Percentiles rank a stretch among this genome's conserved stretches.
Conservation (phyloP, 495 filamentous ascomycete species). For the Acidomyces sp. region DNA sequence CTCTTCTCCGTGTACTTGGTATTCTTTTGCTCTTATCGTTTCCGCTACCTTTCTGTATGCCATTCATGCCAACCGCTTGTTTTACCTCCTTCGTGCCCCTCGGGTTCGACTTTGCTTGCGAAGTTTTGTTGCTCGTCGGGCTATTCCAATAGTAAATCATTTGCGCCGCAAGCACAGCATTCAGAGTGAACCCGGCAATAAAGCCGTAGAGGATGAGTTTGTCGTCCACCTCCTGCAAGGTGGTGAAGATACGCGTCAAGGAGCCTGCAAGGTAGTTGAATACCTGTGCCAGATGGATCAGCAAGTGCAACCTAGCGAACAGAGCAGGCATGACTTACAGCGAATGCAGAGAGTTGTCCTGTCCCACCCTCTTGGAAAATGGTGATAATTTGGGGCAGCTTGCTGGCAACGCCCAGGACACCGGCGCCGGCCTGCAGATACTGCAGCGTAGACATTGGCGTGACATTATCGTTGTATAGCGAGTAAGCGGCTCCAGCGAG, state of each 20-base stretch:
- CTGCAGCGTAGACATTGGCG: conserved; percentile 54
- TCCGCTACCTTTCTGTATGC: conserved; percentile 3
- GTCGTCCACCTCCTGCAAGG: conserved; percentile 89
- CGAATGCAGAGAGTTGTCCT: conserved; percentile 90
- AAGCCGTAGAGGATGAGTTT: conserved; percentile 89
- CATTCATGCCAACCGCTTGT: conserved; percentile 6
- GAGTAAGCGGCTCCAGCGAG: conserved; percentile 54
- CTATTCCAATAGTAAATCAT: conserved; percentile 97
- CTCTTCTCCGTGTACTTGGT: conserved; percentile 19
- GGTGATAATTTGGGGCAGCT: conserved; percentile 78
- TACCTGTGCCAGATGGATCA: conserved; percentile 44
- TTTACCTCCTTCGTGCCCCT: conserved; percentile 10
- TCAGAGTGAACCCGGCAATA: conserved; percentile 75
- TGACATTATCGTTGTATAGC: conserved; percentile 49
- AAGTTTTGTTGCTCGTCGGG: conserved; percentile 39
- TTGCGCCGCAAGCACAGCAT: conserved; percentile 72
- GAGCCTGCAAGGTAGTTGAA: conserved; percentile 94
- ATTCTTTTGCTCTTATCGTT: conserved; percentile 8
- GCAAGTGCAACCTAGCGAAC: neutral
- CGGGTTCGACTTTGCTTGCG: conserved; percentile 18
- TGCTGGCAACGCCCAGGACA: conserved; percentile 68
- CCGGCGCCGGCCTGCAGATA: conserved; percentile 79
- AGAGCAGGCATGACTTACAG: conserved; percentile 45
- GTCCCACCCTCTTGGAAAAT: conserved; percentile 77
- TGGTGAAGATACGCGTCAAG: conserved; percentile 89